A percentile compares a stretch with the other conserved stretches of the same genome.
Conservation (phyloP, 495 filamentous ascomycete genomes). For the Rostrohypoxylon terebratum region DNA sequence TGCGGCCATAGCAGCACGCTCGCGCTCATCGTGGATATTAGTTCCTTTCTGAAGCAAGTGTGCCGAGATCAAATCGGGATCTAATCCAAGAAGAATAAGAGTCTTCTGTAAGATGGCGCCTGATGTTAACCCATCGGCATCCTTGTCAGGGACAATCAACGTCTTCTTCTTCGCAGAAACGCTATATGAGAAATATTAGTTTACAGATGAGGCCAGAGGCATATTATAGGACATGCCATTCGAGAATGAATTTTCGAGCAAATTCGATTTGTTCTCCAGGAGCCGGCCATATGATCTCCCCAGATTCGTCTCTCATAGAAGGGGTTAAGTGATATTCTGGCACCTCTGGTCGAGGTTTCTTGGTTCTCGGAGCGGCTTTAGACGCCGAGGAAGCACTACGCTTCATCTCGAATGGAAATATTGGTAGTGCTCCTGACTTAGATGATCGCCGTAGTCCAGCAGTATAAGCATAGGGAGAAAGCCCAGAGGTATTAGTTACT, state of each 20-base stretch:
- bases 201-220: background rate
- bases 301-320: constrained; percentile 53
- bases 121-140: constrained; percentile 69
- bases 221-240: constrained; percentile 60
- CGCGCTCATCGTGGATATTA: constrained; percentile 61
- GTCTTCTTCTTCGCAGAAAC: constrained; percentile 46
- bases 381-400: constrained; percentile 42
- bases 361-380: constrained; percentile 36
- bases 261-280: constrained; percentile 58
- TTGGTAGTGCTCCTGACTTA: background rate
- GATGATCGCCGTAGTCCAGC: background rate
- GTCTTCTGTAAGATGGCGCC: constrained; percentile 69
- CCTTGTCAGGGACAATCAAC: constrained; percentile 71
- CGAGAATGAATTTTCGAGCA: constrained; percentile 59
- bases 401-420: constrained; percentile 37
- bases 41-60: constrained; percentile 65
- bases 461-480: background rate
- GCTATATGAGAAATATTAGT: constrained; percentile 29
- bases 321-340: constrained; percentile 56
- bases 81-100: constrained; percentile 62
- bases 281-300: constrained; percentile 67
- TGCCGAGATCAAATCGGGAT: constrained; percentile 57
- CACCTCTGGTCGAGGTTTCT: constrained; percentile 41
- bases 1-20: constrained; percentile 59
- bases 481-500: background rate